Evolutionary conservation across 108 stramenopile species (phyloP), one percentile per base, ranked within the genome.

Genomic region (Bacterosira constricta): DNA sequence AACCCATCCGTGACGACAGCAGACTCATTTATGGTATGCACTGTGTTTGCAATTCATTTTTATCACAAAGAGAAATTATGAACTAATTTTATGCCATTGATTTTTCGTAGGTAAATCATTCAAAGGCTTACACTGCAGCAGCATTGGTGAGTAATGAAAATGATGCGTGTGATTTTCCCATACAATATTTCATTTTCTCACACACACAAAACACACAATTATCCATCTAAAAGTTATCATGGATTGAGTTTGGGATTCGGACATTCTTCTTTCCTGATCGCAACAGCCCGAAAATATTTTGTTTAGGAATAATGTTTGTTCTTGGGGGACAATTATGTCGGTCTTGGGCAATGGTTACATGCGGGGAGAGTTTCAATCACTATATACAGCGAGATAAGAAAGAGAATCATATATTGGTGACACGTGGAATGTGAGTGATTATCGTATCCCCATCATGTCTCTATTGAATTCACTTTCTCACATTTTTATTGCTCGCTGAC

Each of bases 311-410:
- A 15, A 18, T 66, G 1, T 63, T 97, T 27, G 90, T 90, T 6
- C 23, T 92, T 2, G 29, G 73, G 21, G 90, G 96, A 12, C 96
- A 97, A 70, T 63, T 63, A 1, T 82, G 94, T 49, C 93, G 98
- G 20, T 75, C 91, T 35, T 70, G 80, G 53, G 97, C 98, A 54
- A 97, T 99, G 96, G 72, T 82, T 38, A 95, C 94, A 12, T 94
- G 93, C 57, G 97, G 96, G 1, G 85, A 83, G 71, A 93, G 94
- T 67, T 99, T 99, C 83, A 92, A 96, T 49, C 98, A 99, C 79
- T 81, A 90, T 29, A 97, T 99, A 69, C 96, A 96, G 84, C 78
- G 72, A 11, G 67, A 66, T 35, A 86, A 88, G 55, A 91, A 90
- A 49, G 88, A 92, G 21, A 87, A 89, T 69, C 98, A 97, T 70